Base-by-base conservation (phyloP, 805 yeast species). In the Candida hungchunana region DNA sequence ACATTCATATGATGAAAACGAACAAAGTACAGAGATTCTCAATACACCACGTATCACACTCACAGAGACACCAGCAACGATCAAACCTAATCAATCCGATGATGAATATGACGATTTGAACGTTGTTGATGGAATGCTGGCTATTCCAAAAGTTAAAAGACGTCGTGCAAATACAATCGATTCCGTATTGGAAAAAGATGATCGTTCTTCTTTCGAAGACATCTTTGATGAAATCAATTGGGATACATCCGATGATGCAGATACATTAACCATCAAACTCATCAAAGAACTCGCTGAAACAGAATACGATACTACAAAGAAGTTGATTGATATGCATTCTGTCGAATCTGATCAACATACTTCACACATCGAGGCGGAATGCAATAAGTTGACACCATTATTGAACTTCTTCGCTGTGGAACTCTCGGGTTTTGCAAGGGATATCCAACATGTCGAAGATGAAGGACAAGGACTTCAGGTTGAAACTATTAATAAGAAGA, bases 381-480 rank as follows among this genome's bases (percentile, higher is more conserved):
- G 88, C 48, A 70, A 71, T 27, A 62, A 64, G 25, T 63, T 82
- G 34, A 76, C 70, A 35, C 75, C 79, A 2, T 57, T 71, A 12
- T 58, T 82, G 36, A 70, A 77, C 3, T 62, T 73, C 21, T 77
- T 77, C 44, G 66, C 75, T 12, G 78, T 79, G 44, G 84, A 80
- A 43, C 59, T 81, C 32, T 69, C 78, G 11, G 71, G 79, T 3
- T 73, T 86, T 24, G 72, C 79, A 11, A 76, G 76, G 4, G 90
- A 83, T 42, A 76, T 89, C 33, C 71, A 74, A 30, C 73, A 70
- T 34, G 77, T 88, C 27, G 95, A 87, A 52, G 66, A 68, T 23
- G 83, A 81, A 53, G 79, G 89, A 3, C 77, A 82, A 48, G 95
- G 95, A 32, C 59, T 87, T 13, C 96, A 89, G 59, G 81, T 89